A percentile compares a stretch with the other conserved stretches of the same genome.
Conservation (phyloP, 2,329 filamentous ascomycete genomes). For the Cryphonectria parasitica region DNA sequence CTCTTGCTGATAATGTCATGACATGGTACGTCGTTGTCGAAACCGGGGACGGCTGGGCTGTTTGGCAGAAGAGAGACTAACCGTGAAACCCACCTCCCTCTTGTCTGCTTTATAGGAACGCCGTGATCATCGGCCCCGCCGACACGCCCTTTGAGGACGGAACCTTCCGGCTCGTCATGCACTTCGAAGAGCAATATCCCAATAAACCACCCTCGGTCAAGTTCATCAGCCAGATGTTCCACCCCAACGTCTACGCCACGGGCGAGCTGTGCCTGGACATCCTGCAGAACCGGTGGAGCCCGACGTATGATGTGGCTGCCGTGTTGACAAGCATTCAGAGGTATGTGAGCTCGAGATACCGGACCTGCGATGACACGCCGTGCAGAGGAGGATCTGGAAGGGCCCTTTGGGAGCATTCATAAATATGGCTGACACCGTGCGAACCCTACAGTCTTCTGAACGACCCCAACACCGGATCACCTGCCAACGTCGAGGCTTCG, state of each 20-base stretch:
- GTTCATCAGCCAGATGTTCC: conserved; percentile 99
- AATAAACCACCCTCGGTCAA: conserved; percentile 98
- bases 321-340: conserved; percentile 98
- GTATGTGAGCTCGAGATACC: conserved; percentile 49
- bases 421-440: conserved; percentile 35
- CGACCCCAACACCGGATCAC: conserved; percentile 97
- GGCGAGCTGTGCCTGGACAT: conserved; percentile 97
- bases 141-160: conserved; percentile 99
- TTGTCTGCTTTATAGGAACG: conserved; percentile 62
- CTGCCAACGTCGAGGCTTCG: conserved; percentile 95
- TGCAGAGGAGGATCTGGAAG: neutral
- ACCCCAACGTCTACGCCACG: conserved; percentile 97
- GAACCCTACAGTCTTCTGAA: conserved; percentile 74
- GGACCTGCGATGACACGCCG: neutral
- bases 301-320: conserved; percentile 96
- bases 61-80: neutral
- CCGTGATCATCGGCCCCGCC: conserved; percentile 94
- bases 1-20: conserved; percentile 96
- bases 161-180: conserved; percentile 97
- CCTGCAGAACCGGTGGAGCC: conserved; percentile 96
- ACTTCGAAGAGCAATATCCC: conserved; percentile 98
- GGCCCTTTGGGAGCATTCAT: neutral
- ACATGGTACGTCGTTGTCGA: conserved; percentile 68
- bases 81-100: conserved; percentile 49
- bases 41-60: neutral